Evolutionary conservation across 2,329 filamentous ascomycete species (phyloP), one percentile per base, ranked within the genome.

Genomic region (Rhynchosporium graminicola): DNA sequence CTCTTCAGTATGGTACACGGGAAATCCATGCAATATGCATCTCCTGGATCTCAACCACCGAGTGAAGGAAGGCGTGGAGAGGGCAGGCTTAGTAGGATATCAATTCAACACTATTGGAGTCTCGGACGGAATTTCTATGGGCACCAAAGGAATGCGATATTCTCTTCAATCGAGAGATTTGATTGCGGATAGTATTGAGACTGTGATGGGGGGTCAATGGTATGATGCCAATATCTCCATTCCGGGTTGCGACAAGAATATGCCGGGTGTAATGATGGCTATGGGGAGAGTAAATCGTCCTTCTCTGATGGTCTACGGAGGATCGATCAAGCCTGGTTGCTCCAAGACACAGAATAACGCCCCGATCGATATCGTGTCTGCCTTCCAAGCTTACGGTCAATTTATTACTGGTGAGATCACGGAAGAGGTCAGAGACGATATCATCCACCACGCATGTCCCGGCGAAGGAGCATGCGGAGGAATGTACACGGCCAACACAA

Each of bases 21-120:
- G 95, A 62, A 99, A 99, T 80, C 95, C 95, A 31, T 99, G 95
- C 83, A 99, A 99, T 80, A 99, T 97, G 94, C 95, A 99, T 78
- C 81, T 99, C 66, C 83, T 99, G 77, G 91, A 96, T 73, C 85
- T 99, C 60, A 75, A 72, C 65, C 63, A 75, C 63, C 67, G 68
- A 46, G 74, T 75, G 28, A 87, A 85, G 70, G 84, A 89, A 74
- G 86, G 87, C 65, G 88, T 91, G 38, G 79, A 87, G 70, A 81
- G 89, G 72, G 90, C 92, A 36, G 91, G 92, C 28, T 82, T 99
- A 65, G 83, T 96, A 64, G 92, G 92, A 67, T 96, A 96, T 83
- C 93, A 97, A 77, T 99, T 99, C 86, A 99, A 99, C 82, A 99
- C 96, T 64, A 91, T 99, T 73, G 95, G 95, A 73, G 96, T 99